Base-by-base conservation (phyloP, 2,329 filamentous ascomycete species). In the Mollisia scopiformis region DNA sequence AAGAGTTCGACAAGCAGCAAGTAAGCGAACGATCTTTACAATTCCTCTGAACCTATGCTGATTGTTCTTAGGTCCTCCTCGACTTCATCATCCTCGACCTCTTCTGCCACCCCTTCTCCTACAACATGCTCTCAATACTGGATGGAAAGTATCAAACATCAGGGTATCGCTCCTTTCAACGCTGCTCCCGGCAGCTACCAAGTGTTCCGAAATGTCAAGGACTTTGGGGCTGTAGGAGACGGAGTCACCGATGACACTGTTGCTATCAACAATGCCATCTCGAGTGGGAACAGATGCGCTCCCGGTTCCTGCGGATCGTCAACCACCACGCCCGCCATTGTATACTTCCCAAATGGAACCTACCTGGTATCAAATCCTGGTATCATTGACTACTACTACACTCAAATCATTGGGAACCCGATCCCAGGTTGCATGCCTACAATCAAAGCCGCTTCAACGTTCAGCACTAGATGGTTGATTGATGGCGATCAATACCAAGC, bases 391-490 rank as follows among this genome's bases (percentile, higher is more conserved):
- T 64, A 63, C 39, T 71, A 70, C 59, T 62, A 64, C 43, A 71
- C 68, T 6, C 62, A 69, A 41, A 58, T 72, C n/a, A 64, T 71
- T 57, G 70, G 70, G 1, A 66, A 72, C 49, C 67, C 70, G 14
- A 71, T 68, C 25, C n/a, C 39, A 43, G 39, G 39, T 21, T 53
- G 62, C 64, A 76, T 88, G 6, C 92, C 94, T 0, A 87, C 87
- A 0, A 80, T 97, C 75, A 92, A 93, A 78, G 89, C 89, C 2
- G 75, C 85, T 0, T 72, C 87, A 33, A 79, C 80, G 69, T 98
- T 97, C 71, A 67, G 80, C 2, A 94, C 87, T 84, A 89, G 86
- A 76, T 87, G 86, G 69, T 91, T 78, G 87, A 89, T 98, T 66
- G 93, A 97, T 74, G 83, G 91, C 2, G 88, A 98, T 71, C 92